Base-by-base conservation (phyloP, 768 basidiomycete genomes). In the Pisolithus tinctorius region DNA sequence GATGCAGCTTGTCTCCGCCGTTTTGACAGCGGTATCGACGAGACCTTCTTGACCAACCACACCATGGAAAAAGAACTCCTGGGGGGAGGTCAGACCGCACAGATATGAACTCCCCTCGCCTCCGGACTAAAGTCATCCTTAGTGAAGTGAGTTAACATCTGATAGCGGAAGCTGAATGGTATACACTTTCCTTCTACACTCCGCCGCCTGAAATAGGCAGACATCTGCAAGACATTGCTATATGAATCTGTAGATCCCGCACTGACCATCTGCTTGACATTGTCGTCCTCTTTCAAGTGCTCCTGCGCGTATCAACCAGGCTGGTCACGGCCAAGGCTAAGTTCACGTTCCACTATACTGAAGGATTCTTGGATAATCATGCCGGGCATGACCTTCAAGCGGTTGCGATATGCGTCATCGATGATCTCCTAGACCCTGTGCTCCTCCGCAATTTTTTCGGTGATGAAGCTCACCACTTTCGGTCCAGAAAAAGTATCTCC, bases 191-290 rank as follows among this genome's bases (percentile, higher is more conserved):
- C 96, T 70, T 98, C 96, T 48, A 99, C 95, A 60, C 84, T 87
- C 72, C 97, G 95, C 71, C 98, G 96, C 25, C 96, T 96, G 39
- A 99, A 96, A 76, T 93, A 93, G 51, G 94, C 94, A n/a, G 95
- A 95, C 96, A 98, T 98, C 72, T 99, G 96, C 10, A 96, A 98
- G 62, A 99, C 97, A 70, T 99, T 99, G 79, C 98, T 99, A 77
- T 93, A 94, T 0, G 93, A 93, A 70, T 93, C 93, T 71, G 98
- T 98, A 10, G 96, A 96, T 25, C 96, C 96, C 8, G 96, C 94
- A 6, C 94, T 92, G 63, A 98, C 95, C 96, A 99, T 99, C 80
- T 98, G 96, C 78, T 98, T 99, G 74, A 98, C 94, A 61, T 98
- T 97, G 77, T 99, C 98, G 72, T 96, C 94, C 67, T 92, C 91